phyloP scores from a whole-genome alignment of 1,284 basidiomycete genomes.

The Coriolopsis trogii region DNA sequence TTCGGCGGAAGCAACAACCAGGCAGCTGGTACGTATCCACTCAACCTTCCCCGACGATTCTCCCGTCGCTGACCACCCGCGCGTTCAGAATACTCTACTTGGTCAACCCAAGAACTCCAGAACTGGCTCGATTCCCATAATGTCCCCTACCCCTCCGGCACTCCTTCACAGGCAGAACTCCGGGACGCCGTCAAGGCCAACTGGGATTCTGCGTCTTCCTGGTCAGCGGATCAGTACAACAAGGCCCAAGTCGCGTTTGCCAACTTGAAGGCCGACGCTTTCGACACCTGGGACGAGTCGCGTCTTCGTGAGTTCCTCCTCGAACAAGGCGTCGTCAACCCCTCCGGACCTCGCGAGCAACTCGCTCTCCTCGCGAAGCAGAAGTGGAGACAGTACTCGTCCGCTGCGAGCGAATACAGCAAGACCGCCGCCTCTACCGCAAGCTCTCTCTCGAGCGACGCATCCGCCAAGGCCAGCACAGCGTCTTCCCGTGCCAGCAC shows the following conservation, averaged over 20 bases:
- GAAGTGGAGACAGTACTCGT: slow-evolving; percentile 61
- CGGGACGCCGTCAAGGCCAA: slow-evolving; percentile 25
- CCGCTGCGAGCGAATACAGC: slow-evolving; percentile 40
- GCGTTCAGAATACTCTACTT: slow-evolving; percentile 25
- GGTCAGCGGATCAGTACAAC: slow-evolving; percentile 73
- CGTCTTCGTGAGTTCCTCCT: slow-evolving; percentile 83
- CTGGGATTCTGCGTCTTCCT: slow-evolving; percentile 49
- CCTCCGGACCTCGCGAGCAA: slow-evolving; percentile 78
- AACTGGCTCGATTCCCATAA: slow-evolving; percentile 76
- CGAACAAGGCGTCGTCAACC: slow-evolving; percentile 83
- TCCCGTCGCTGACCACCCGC: too few relatives aligned
- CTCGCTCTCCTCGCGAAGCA: slow-evolving; percentile 79
- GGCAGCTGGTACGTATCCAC: slow-evolving; percentile 16
- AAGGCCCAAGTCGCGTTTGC: slow-evolving; percentile 45
- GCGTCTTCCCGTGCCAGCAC: slow-evolving; percentile 49
- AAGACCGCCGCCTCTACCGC: slow-evolving; percentile 27
- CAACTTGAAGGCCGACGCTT: slow-evolving; percentile 50
- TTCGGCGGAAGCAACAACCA: slow-evolving; percentile 40
- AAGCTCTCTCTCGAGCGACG: slow-evolving; percentile 45
- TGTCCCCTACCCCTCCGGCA: slow-evolving; percentile 45
- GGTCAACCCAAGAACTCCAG: slow-evolving; percentile 49
- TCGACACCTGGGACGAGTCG: slow-evolving; percentile 82
- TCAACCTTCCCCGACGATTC: not conserved
- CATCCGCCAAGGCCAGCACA: slow-evolving; percentile 46
- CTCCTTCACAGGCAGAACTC: slow-evolving; percentile 44